A percentile compares a stretch with the other conserved stretches of the same genome.
These are phyloP conservation scores for Phoma sp. DNA, from an alignment of 2,329 filamentous ascomycete species.

Conservation along the genomic window DNA sequence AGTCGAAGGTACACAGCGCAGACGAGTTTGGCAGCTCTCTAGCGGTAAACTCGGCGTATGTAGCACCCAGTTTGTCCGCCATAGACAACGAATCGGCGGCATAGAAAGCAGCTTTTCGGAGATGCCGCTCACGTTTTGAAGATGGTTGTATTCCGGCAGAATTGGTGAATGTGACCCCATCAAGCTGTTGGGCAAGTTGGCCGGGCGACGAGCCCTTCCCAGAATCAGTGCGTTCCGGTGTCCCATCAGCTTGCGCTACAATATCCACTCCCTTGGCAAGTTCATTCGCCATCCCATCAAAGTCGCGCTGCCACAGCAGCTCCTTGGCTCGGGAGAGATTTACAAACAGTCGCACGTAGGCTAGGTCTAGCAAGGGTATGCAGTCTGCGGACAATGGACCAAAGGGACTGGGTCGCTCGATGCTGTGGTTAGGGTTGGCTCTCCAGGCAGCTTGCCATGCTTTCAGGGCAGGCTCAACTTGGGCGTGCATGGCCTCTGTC, in stretches of 20 bases:
- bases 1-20: constrained; percentile 92
- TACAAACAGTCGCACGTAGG: constrained; percentile 90
- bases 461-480: constrained; percentile 91
- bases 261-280: constrained; percentile 79
- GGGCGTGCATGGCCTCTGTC: constrained; percentile 93
- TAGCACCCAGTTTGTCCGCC: constrained; percentile 84
- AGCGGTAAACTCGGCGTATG: constrained; percentile 83
- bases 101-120: constrained; percentile 94
- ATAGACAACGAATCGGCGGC: constrained; percentile 90
- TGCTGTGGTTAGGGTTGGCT: constrained; percentile 81
- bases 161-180: constrained; percentile 42
- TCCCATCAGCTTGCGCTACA: constrained; percentile 73
- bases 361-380: constrained; percentile 88
- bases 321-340: constrained; percentile 93
- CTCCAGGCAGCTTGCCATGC: constrained; percentile 96
- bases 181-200: constrained; percentile 29
- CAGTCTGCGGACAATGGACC: constrained; percentile 89
- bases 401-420: constrained; percentile 85
- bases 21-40: constrained; percentile 88
- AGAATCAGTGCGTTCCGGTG: constrained; percentile 55
- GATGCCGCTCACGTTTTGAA: constrained; percentile 81
- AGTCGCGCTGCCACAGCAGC: constrained; percentile 92
- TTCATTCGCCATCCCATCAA: constrained; percentile 89
- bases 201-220: constrained; percentile 34
- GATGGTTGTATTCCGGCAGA: constrained; percentile 50